Evolutionary conservation across 129 eudicot genomes (phyloP), one percentile per base, ranked within the genome.

Genomic region (Logfia minima): DNA sequence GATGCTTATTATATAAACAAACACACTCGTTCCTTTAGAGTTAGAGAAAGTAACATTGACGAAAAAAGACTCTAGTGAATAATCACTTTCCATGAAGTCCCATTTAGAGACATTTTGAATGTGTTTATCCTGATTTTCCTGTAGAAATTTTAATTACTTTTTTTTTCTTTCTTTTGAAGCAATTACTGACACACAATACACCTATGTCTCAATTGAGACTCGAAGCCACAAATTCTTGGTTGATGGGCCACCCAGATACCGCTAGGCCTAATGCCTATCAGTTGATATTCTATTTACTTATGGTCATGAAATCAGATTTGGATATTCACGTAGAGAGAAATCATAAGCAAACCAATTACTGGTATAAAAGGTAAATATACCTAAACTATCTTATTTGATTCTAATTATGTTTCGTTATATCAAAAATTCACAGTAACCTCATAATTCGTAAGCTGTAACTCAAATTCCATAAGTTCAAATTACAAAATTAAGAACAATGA

Each of bases 321-420:
- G 23, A 19, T 68, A 41, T 37, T 55, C 73, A 68, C 58, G n/a
- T 10, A 37, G 22, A 6, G 8, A 21, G 72, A 68, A 68, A 39
- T 28, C 19, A 28, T 66, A 68, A 68, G 32, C 41, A 68, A 69
- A 69, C 74, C 48, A 17, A 69, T 28, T 22, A 37, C 48, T 5
- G 7, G 17, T 0, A 70, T 48, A 70, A 26, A 26, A 28, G 9
- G 41, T 70, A 51, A 69, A 23, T 13, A 39, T 4, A 41, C 37
- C 59, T 11, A 69, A 13, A 16, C 21, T 22, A 39, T 68, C 72
- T 23, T 58, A 72, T 21, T 1, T 58, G 2, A 32, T 23, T 23
- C 59, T 24, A 41, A 74, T 22, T 37, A 17, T 37, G 24, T 66
- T 32, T 9, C 71, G 4, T 61, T 19, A 11, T 56, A 23, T 59